Percentiles rank a stretch among this genome's conserved stretches.
phyloP scores from a whole-genome alignment of 148 eudicot genomes.

The Rhododendron mucronatum region DNA sequence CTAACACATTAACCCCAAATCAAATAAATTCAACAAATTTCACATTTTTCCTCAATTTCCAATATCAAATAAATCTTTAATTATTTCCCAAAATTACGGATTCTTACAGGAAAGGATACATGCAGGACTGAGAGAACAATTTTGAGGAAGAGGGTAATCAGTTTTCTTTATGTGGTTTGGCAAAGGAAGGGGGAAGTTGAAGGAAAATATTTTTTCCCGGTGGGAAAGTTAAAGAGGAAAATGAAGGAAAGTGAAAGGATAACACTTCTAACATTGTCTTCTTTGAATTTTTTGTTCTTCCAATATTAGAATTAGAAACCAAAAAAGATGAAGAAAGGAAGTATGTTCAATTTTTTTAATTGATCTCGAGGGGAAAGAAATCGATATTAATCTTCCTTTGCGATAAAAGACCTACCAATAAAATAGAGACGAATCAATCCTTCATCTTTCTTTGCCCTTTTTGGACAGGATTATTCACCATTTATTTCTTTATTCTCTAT shows the following conservation, averaged over 20 bases:
- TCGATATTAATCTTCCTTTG: too few relatives aligned
- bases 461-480: not conserved
- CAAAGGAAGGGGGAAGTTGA: not conserved
- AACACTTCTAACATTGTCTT: not conserved
- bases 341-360: not conserved
- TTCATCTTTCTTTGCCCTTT: not conserved
- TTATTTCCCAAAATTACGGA: too few relatives aligned
- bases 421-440: too few relatives aligned
- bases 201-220: not conserved
- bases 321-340: not conserved
- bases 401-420: too few relatives aligned
- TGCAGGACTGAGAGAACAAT: not conserved
- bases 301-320: not conserved
- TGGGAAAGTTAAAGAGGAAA: not conserved
- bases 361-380: too few relatives aligned
- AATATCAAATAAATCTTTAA: too few relatives aligned
- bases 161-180: not conserved
- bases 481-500: not conserved
- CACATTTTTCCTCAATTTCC: too few relatives aligned
- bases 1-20: too few relatives aligned
- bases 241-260: not conserved
- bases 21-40: too few relatives aligned
- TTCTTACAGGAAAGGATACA: not conserved
- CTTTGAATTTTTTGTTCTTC: not conserved
- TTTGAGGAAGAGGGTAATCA: not conserved